Conservation (phyloP, 2,329 filamentous ascomycete genomes). For the Cladosporium sp. region DNA sequence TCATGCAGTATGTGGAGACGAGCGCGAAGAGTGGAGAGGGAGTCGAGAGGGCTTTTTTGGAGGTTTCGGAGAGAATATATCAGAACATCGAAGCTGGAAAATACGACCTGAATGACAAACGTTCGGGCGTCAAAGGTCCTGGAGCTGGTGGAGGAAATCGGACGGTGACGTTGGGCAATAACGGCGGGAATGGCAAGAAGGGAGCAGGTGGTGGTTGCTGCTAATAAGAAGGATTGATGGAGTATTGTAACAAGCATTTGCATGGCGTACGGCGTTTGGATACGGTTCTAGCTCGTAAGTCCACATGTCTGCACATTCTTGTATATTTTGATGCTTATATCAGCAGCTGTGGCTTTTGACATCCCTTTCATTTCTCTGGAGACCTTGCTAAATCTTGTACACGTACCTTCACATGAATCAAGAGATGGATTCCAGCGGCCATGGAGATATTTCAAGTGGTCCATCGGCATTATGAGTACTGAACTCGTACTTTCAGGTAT, state of each 20-base stretch:
- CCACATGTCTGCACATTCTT: background rate
- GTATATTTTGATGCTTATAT: too few relatives aligned
- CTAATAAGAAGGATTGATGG: background rate
- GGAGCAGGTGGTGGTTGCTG: slow-evolving; percentile 7
- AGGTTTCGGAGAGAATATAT: slow-evolving; percentile 92
- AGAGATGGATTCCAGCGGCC: too few relatives aligned
- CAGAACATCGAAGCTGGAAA: slow-evolving; percentile 93
- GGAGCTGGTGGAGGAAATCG: slow-evolving; percentile 45
- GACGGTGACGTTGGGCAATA: slow-evolving; percentile 36
- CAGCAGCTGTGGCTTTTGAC: too few relatives aligned
- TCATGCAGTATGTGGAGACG: slow-evolving; percentile 93
- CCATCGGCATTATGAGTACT: too few relatives aligned
- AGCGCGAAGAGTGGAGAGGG: slow-evolving; percentile 92
- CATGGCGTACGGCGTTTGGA: slow-evolving; percentile 12
- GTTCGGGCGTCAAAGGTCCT: slow-evolving; percentile 80
- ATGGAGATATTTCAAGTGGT: too few relatives aligned
- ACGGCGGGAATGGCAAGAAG: slow-evolving; percentile 3
- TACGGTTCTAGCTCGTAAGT: too few relatives aligned
- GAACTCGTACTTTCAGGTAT: too few relatives aligned
- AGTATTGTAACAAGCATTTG: background rate
- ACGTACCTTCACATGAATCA: too few relatives aligned
- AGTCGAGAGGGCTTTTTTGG: slow-evolving; percentile 87
- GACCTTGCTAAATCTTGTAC: too few relatives aligned
- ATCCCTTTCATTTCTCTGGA: too few relatives aligned
- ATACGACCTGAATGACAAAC: slow-evolving; percentile 89